A percentile compares a stretch with the other conserved stretches of the same genome.
Conservation (phyloP, 2,329 filamentous ascomycete species). For the Pseudopyrenochaeta lycopersici region DNA sequence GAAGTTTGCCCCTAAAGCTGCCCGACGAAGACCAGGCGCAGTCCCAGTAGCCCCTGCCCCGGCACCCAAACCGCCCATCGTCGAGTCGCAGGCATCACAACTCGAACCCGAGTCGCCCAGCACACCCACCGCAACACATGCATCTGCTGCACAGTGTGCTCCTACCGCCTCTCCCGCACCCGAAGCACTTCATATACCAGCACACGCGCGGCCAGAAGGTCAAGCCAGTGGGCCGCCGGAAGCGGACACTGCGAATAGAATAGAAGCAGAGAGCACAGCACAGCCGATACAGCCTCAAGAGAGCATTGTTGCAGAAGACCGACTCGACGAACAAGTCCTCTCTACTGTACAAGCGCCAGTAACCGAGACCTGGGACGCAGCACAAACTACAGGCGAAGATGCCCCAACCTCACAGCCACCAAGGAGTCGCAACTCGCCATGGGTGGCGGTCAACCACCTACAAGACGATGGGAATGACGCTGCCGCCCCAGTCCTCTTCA, state of each 20-base stretch:
- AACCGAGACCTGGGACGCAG: not conserved
- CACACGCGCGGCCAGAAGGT: not conserved
- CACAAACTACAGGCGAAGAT: not conserved
- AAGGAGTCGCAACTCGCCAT: slow-evolving; percentile 25
- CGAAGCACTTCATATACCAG: not conserved
- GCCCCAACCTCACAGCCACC: slow-evolving; percentile 13
- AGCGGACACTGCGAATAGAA: too few species aligned
- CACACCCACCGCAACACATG: slow-evolving; percentile 35
- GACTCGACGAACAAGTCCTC: not conserved
- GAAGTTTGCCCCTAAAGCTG: slow-evolving; percentile 59
- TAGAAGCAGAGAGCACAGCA: not conserved
- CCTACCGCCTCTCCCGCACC: slow-evolving; percentile 2
- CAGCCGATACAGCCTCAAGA: not conserved
- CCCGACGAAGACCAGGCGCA: slow-evolving; percentile 53
- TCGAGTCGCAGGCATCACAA: slow-evolving; percentile 2
- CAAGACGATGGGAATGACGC: slow-evolving; percentile 17
- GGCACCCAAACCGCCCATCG: slow-evolving; percentile 11
- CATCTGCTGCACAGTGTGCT: slow-evolving; percentile 11
- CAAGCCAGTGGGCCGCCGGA: too few species aligned
- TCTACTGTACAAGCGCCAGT: not conserved
- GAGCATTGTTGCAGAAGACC: not conserved
- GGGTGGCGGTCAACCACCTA: slow-evolving; percentile 42
- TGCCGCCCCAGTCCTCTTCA: slow-evolving; percentile 11
- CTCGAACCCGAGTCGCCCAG: slow-evolving; percentile 20
- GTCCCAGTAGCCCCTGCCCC: slow-evolving; percentile 31